Conservation (phyloP, 2,329 filamentous ascomycete genomes). For the Stachybotrys chlorohalonatus region DNA sequence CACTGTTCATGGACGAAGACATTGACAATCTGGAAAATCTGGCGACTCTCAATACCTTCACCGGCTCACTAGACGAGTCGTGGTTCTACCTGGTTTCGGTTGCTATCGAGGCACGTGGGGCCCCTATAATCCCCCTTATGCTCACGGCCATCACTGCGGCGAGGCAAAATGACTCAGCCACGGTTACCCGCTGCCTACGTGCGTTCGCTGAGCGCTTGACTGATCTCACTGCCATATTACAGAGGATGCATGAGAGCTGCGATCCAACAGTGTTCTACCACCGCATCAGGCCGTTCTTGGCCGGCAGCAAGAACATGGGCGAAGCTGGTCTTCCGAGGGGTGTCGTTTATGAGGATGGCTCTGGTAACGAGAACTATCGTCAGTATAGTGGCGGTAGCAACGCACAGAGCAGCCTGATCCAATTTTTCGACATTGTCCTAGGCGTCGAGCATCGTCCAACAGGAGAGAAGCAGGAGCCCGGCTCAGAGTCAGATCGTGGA, state of each 20-base stretch:
- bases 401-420: conserved; percentile 91
- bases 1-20: conserved; percentile 73
- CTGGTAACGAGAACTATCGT: conserved; percentile 57
- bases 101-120: conserved; percentile 88
- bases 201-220: conserved; percentile 81
- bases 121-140: conserved; percentile 81
- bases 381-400: conserved; percentile 94
- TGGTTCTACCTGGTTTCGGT: conserved; percentile 98
- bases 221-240: conserved; percentile 68
- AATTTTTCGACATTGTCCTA: conserved; percentile 91
- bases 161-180: conserved; percentile 56
- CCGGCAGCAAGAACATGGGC: conserved; percentile 95
- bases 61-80: conserved; percentile 89
- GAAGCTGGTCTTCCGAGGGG: conserved; percentile 85
- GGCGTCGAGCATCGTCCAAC: conserved; percentile 87
- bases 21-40: conserved; percentile 83
- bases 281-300: conserved; percentile 89
- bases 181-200: conserved; percentile 68
- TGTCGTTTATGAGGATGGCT: conserved; percentile 78
- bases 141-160: conserved; percentile 77
- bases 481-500: conserved; percentile 35
- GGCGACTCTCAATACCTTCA: conserved; percentile 81
- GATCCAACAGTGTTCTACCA: conserved; percentile 94
- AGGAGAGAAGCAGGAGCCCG: conserved; percentile 52
- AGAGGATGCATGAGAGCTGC: conserved; percentile 91